Evolutionary conservation across 2,329 filamentous ascomycete genomes (phyloP), one percentile per base, ranked within the genome.

Genomic region (Diaporthe citrichinensis): DNA sequence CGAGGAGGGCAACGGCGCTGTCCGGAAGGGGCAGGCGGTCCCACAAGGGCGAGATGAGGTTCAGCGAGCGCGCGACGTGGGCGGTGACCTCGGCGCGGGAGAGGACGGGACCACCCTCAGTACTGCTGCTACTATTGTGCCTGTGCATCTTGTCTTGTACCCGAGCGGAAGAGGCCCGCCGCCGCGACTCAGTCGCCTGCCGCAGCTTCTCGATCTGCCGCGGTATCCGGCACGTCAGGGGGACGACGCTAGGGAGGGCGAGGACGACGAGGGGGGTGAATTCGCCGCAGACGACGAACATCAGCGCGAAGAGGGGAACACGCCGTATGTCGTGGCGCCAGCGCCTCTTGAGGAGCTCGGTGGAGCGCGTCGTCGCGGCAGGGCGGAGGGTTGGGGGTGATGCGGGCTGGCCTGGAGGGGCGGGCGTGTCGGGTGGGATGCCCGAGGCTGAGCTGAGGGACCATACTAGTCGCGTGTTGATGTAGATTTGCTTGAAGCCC

Each of bases 221-320:
- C 0, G 96, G 96, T 75, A 98, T 94, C 15, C 95, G 91, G 83
- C 96, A 98, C 0, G 95, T 93, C 79, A 91, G 91, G 0, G 96
- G 96, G 36, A 98, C 94, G 31, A 95, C 86, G 51, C 86, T 86
- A 28, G 92, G 92, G 36, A 98, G 86, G 44, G 92, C 90, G 9
- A 95, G 86, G 1, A 98, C 93, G 8, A 97, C 84, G 8, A 98
- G 81, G 0, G 96, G 95, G 1, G 96, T 94, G 85, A 98, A 93
- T 84, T 98, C 96, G 36, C 95, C 96, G 82, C 94, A 94, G 23
- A 98, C 77, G 1, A 96, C 80, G 9, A 98, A 88, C 68, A 98
- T 86, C 4, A 98, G 77, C 0, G 87, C 92, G 82, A 99, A 98
- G 1, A 94, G 83, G 0, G 96, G 95, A 71, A 98, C 87, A 34